Conservation (phyloP, 768 basidiomycete genomes). For the Psilocybe sp. region DNA sequence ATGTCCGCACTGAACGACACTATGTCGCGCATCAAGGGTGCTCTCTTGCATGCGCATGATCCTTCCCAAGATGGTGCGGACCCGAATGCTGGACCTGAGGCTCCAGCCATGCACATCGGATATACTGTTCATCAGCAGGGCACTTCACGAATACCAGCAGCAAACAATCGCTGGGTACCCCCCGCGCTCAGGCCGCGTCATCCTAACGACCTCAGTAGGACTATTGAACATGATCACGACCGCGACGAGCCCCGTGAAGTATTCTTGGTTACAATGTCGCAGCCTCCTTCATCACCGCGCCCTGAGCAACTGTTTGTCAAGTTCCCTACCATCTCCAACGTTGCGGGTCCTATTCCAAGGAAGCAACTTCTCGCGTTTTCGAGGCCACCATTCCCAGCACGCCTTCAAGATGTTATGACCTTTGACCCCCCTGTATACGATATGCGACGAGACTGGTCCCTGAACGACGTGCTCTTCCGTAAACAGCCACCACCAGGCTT, state of each 20-base stretch:
- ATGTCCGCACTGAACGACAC: conserved; percentile 80
- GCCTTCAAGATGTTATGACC: conserved; percentile 60
- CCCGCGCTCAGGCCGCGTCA: conserved; percentile 45
- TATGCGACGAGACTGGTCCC: conserved; percentile 59
- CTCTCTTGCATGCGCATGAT: conserved; percentile 59
- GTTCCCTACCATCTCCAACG: conserved; percentile 43
- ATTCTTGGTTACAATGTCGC: conserved; percentile 42
- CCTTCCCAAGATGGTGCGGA: conserved; percentile 24
- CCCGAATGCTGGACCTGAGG: conserved; percentile 18
- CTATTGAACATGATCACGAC: conserved; percentile 36
- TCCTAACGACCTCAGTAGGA: conserved; percentile 31
- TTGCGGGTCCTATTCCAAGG: conserved; percentile 42
- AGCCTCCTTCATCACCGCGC: conserved; percentile 45
- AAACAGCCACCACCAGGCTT: conserved; percentile 27
- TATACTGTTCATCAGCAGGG: conserved; percentile 11
- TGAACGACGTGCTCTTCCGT: conserved; percentile 66
- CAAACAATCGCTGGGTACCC: conserved; percentile 55
- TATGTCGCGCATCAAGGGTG: conserved; percentile 85
- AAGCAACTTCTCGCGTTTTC: conserved; percentile 46
- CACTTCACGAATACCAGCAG: conserved; percentile 17
- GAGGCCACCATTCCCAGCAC: conserved; percentile 34
- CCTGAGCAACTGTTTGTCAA: conserved; percentile 38
- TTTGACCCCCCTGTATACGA: conserved; percentile 71
- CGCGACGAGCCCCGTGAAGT: conserved; percentile 37
- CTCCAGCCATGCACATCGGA: conserved; percentile 17